Base-by-base conservation (phyloP, 129 eudicot genomes). In the Smallanthus sonchifolius region DNA sequence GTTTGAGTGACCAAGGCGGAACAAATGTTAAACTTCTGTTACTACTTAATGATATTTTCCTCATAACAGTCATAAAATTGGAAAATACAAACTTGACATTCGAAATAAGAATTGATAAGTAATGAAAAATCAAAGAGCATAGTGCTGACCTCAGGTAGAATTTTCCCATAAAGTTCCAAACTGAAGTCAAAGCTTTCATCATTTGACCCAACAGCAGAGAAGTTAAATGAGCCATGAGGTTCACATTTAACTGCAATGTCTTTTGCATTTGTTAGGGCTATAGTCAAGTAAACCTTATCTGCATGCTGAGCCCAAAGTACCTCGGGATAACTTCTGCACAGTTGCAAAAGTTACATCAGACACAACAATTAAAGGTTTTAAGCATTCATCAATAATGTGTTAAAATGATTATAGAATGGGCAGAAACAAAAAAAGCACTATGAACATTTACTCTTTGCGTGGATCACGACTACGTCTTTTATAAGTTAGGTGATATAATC, bases 291-390 rank as follows among this genome's bases (percentile, higher is more conserved):
- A 28, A 92, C 91, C 83, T 84, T 87, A 72, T 92, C 91, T 11
- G 89, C 84, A 54, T 94, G 89, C n/a, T 92, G 96, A 5, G 96
- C 97, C 97, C 97, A 91, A 71, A 89, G 89, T 81, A 89, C 85
- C 78, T 89, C 96, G 4, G 97, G 97, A 75, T 86, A 90, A 52
- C 82, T 82, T 78, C 92, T 89, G 83, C 87, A 52, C 20, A 42
- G 61, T 74, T 44, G 65, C 63, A 71, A 32, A 57, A 62, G 71
- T 59, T 37, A 37, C 10, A 57, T 57, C 8, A 80, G 67, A 28
- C 66, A 54, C 16, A 65, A 74, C 14, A 20, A 65, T 4, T 36
- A 66, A 54, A 17, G n/a, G 5, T 55, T 14, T 60, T 14, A 60
- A 34, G 11, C 42, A 60, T 34, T 60, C 65, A 14, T 30, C 20